Base-by-base conservation (phyloP, 805 yeast genomes). In the Wickerhamomyces hampshirensis region DNA sequence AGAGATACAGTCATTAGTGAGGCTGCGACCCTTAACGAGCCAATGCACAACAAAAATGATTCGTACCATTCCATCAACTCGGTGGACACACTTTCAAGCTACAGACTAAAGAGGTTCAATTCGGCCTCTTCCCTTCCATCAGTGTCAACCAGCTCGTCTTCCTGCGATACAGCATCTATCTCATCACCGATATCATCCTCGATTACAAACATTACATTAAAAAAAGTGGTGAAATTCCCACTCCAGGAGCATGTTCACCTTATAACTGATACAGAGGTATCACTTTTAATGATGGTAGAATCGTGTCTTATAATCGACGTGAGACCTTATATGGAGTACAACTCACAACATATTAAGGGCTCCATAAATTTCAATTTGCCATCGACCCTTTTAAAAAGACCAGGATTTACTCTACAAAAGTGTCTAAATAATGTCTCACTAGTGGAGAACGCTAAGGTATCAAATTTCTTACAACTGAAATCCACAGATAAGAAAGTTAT, bases 351-450 rank as follows among this genome's bases (percentile, higher is more conserved):
- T 43, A 58, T 91, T 10, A 51, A 48, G 4, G 65, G 71, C 28
- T 73, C 97, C 1, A 65, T 85, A 30, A 86, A 86, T 55, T 71
- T 91, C 26, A 85, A 95, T 57, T 62, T 89, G 11, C 97, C 98
- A 2, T 82, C 95, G n/a, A 89, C 97, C 0, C 65, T 89, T 28
- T 63, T 89, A 44, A 84, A 80, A 55, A 71, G 98, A 45, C 65
- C 77, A 23, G 81, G 80, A 35, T 89, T 84, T 50, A 77, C 78
- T 3, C 63, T 89, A 38, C 63, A 62, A 31, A 69, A 77, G 51
- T 77, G 86, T 47, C 60, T 83, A 17, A 75, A 72, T 34, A 78
- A 84, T 21, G 59, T 83, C 33, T 75, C 85, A 0, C 47, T 59
- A 5, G 62, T 63, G 37, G 88, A 80, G 39, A 71, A 68, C 43